Base-by-base conservation (phyloP, 805 yeast genomes). In the Wickerhamomyces strasburgensis region DNA sequence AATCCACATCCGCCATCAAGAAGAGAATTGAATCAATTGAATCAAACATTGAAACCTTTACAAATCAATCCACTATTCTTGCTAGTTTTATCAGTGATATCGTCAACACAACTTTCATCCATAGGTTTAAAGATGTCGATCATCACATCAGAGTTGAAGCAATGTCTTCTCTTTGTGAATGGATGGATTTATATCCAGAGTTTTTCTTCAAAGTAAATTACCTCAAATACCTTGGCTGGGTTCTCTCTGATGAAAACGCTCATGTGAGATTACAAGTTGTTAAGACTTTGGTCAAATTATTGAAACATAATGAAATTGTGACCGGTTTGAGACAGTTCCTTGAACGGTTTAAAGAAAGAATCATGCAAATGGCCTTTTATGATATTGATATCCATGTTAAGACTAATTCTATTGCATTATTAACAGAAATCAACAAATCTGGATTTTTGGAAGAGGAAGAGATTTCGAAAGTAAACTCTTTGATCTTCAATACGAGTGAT, bases 221-320 rank as follows among this genome's bases (percentile, higher is more conserved):
- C 51, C 66, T 87, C 44, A 72, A 88, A 44, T 85, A 84, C 57
- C 70, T 84, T 51, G 95, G 95, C 5, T 84, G 94, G 94, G 65
- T 85, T 24, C 62, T 89, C 29, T 78, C 89, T n/a, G 96, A 88
- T 52, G 65, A 75, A 3, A 70, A 73, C 13, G 58, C 72, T 9
- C 44, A 54, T 3, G 94, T 85, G 1, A 70, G 95, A 47, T 54
- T 67, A 7, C 87, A 84, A 47, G 88, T 78, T 2, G 53, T 83
- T 18, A 74, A 68, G 46, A 68, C 72, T 4, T 60, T 88, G 30
- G 55, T 65, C 10, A 76, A 64, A 48, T 58, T 78, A 16, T 75
- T 74, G 52, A 64, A 60, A 34, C 64, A 61, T 19, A 60, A 62
- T 17, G 56, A 60, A 17, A 62, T 74, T 36, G 70, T 72, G n/a